phyloP scores from a whole-genome alignment of 2,329 filamentous ascomycete genomes.

The Neofusicoccum ribis region DNA sequence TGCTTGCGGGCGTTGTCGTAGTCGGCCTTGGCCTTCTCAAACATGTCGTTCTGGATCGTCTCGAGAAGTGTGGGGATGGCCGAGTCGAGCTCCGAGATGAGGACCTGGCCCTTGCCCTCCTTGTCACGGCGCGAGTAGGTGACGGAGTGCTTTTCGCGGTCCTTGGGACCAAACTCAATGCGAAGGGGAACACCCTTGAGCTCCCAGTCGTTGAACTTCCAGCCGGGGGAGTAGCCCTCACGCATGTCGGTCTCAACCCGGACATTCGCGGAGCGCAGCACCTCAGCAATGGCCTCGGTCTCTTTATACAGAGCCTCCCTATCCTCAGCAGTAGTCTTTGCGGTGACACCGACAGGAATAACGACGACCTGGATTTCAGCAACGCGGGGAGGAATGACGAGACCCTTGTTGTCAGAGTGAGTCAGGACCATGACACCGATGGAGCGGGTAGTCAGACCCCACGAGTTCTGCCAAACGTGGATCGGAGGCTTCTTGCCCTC shows the following conservation, averaged over 20 bases:
- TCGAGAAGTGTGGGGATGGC: constrained; percentile 81
- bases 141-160: constrained; percentile 81
- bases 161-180: constrained; percentile 94
- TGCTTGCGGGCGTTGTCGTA: constrained; percentile 80
- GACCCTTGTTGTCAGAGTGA: constrained; percentile 91
- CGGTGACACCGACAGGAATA: constrained; percentile 89
- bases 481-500: constrained; percentile 68
- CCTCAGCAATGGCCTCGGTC: constrained; percentile 68
- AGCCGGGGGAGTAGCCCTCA: constrained; percentile 88
- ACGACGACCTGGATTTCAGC: constrained; percentile 83
- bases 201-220: constrained; percentile 99
- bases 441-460: constrained; percentile 94
- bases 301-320: constrained; percentile 73
- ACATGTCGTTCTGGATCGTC: constrained; percentile 84
- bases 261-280: constrained; percentile 71
- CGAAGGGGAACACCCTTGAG: constrained; percentile 92
- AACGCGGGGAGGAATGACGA: constrained; percentile 89
- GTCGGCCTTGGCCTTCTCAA: constrained; percentile 70
- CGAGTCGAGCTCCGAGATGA: constrained; percentile 70
- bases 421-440: constrained; percentile 99
- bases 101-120: constrained; percentile 61
- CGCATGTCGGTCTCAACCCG: constrained; percentile 80
- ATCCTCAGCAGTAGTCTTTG: constrained; percentile 70
- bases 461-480: constrained; percentile 97
- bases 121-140: constrained; percentile 86